Evolutionary conservation across 2,329 filamentous ascomycete genomes (phyloP).

Genomic region (Hymenoscyphus fraxineus): DNA sequence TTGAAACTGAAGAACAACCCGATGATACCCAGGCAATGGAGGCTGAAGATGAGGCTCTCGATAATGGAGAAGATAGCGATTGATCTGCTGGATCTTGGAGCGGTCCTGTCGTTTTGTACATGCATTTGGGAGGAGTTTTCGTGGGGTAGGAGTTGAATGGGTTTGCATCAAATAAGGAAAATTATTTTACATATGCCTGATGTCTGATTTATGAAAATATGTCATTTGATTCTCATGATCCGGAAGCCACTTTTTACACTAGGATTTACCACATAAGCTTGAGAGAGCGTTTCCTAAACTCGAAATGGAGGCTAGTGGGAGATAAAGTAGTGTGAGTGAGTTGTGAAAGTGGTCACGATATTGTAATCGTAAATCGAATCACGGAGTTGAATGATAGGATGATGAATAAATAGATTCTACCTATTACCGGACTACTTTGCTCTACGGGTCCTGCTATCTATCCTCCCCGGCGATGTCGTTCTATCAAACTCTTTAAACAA

Average conservation of each 20-base stretch:
- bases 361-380: too few species aligned
- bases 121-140: conserved; percentile 4
- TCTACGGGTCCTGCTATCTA: too few species aligned
- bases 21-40: conserved; percentile 51
- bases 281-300: neutral
- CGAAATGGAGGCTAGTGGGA: too few species aligned
- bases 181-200: neutral
- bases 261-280: neutral
- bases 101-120: neutral
- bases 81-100: conserved; percentile 10
- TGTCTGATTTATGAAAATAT: neutral
- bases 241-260: neutral
- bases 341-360: too few species aligned
- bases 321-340: too few species aligned
- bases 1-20: conserved; percentile 51
- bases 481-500: too few species aligned
- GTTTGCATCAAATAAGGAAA: neutral
- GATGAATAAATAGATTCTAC: too few species aligned
- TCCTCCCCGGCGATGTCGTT: too few species aligned
- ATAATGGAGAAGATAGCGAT: conserved; percentile 51
- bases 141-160: neutral
- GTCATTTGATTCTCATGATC: neutral
- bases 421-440: too few species aligned
- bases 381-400: too few species aligned
- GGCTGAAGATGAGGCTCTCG: conserved; percentile 53